Evolutionary conservation across 176 grass and related monocot species (phyloP), one percentile per base, ranked within the genome.

Genomic region (Rhynchospora breviuscula): DNA sequence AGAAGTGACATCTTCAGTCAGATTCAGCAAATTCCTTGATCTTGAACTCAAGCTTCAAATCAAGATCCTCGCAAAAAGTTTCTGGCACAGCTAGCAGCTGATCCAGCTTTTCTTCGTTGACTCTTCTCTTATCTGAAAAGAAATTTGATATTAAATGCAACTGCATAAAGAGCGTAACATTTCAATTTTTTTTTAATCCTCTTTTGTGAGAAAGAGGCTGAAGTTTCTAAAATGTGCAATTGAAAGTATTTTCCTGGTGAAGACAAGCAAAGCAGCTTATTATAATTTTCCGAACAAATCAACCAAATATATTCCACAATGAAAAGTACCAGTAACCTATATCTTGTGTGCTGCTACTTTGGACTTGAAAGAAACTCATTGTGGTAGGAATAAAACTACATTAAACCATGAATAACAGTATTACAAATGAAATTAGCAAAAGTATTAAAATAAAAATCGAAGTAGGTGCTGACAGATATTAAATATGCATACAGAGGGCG

Each of bases 111-210:
- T 51, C 45, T 74, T 51, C 21, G 11, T 74, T 6, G 19, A 25
- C 48, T 23, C 46, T 74, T 25, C 70, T 76, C 22, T 17, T 76
- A 54, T 76, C 72, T 76, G 72, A 76, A 76, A 76, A 56, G 5
- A 26, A 15, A 29, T 15, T 53, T 53, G 5, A 25, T 54, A 31
- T 76, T 17, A 31, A 52, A 48, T 31, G 22, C 11, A 76, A 17
- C 12, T 76, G 8, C 46, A 52, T 2, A 14, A 17, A 44, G 5
- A 29, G 12, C 5, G 53, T 31, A 76, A 17, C 0, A 54, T 75
- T 71, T 17, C 21, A 25, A 31, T 26, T 54, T 52, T 26, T 14
- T 17, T n/a, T n/a, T n/a, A n/a, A 40, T 13, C 22, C 0, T 76
- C 72, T 31, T 54, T 76, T 53, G 46, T 3, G 52, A 25, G 19